Evolutionary conservation across 2,329 filamentous ascomycete genomes (phyloP).

Genomic region (Delphinella strobiligena): DNA sequence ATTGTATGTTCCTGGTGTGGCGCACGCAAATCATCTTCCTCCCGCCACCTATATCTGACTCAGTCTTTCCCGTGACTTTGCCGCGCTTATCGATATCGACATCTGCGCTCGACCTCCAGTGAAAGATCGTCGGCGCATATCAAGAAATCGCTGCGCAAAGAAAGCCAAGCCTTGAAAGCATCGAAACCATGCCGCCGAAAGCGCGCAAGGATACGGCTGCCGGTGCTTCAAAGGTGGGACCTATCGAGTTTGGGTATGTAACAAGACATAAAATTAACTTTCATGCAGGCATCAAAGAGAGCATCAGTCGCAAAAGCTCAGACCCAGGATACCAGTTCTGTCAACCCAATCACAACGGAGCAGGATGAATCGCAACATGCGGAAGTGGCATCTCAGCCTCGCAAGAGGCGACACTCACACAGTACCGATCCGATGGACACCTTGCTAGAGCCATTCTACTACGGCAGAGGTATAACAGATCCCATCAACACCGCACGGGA

Average conservation of each 20-base stretch:
- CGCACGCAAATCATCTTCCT: conserved; percentile 5
- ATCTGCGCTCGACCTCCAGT: background rate
- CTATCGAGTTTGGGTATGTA: background rate
- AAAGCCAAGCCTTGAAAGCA: background rate
- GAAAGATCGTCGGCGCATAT: background rate
- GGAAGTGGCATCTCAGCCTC: background rate
- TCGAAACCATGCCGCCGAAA: conserved; percentile 5
- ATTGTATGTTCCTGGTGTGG: background rate
- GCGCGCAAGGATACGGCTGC: conserved; percentile 6
- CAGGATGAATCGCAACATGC: conserved; percentile 3
- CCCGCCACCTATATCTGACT: conserved; percentile 5
- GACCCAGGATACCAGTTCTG: conserved; percentile 2
- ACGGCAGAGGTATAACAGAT: conserved; percentile 54
- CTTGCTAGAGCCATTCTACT: conserved; percentile 57
- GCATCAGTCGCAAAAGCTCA: conserved; percentile 7
- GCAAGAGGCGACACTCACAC: conserved; percentile 8
- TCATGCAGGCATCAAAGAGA: conserved; percentile 6
- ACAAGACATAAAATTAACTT: background rate
- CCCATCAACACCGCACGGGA: conserved; percentile 62
- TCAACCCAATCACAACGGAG: conserved; percentile 1
- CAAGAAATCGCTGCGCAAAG: background rate
- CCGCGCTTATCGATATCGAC: background rate
- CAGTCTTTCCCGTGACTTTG: conserved; percentile 6
- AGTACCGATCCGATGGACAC: conserved; percentile 32
- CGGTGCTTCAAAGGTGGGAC: conserved; percentile 3